Percentiles rank a stretch among this genome's conserved stretches.
Evolutionary conservation across 208 protist genomes (phyloP).

Genomic region (Tritrichomonas musculus): DNA sequence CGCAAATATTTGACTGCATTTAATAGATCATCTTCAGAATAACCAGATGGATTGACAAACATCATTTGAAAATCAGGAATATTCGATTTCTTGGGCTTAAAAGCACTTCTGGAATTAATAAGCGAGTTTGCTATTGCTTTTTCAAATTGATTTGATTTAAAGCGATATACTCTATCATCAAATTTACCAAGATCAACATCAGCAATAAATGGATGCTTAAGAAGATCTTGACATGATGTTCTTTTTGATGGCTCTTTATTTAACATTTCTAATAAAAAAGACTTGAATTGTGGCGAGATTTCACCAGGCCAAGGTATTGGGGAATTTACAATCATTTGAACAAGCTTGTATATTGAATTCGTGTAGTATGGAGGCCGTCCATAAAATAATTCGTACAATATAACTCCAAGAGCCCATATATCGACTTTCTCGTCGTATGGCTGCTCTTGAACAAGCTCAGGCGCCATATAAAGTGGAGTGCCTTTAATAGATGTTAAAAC

Average conservation of each 20-base stretch:
- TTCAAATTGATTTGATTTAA: slow-evolving; percentile 20
- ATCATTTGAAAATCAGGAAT: slow-evolving; percentile 10
- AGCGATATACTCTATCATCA: background rate
- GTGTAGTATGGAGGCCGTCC: slow-evolving; percentile 88
- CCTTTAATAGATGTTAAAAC: slow-evolving; percentile 80
- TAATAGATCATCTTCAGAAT: background rate
- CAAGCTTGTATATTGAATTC: slow-evolving; percentile 82
- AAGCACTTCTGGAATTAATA: background rate
- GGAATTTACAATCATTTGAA: slow-evolving; percentile 74
- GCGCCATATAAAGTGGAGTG: slow-evolving; percentile 85
- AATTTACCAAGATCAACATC: background rate
- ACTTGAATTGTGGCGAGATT: background rate
- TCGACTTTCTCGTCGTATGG: slow-evolving; percentile 62
- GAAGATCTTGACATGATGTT: slow-evolving; percentile 15
- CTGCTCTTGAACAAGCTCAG: slow-evolving; percentile 69
- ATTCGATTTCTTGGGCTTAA: background rate
- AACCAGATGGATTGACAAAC: background rate
- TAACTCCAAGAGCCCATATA: slow-evolving; percentile 92
- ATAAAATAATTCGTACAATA: slow-evolving; percentile 89
- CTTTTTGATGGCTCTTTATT: background rate
- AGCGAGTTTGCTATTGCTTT: background rate
- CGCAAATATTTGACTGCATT: background rate
- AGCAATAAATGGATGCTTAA: slow-evolving; percentile 5
- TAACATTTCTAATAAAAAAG: background rate
- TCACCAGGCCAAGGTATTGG: background rate